phyloP scores from a whole-genome alignment of 306 rosid species.

The Cicer cuneatum region DNA sequence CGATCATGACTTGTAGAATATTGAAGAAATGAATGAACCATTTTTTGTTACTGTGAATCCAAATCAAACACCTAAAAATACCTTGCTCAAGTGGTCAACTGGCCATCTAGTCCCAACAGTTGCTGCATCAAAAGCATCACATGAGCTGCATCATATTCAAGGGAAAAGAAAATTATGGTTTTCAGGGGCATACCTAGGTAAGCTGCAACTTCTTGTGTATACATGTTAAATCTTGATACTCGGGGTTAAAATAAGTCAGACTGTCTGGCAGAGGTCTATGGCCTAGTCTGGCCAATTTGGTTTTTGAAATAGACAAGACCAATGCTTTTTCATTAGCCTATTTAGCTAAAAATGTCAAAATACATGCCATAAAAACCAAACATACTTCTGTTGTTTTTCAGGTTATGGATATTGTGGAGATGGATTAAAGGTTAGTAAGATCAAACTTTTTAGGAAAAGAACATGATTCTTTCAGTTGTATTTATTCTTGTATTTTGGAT shows the following conservation, averaged over 20 bases:
- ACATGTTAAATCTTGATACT: not conserved
- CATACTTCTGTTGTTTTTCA: conserved; percentile 46
- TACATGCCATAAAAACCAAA: not conserved
- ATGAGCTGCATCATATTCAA: conserved; percentile 70
- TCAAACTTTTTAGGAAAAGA: not conserved
- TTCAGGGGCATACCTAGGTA: conserved; percentile 83
- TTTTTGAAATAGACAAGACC: too few relatives aligned
- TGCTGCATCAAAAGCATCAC: conserved; percentile 74
- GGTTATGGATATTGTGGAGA: conserved; percentile 94
- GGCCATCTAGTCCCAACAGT: conserved; percentile 84
- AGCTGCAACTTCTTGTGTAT: conserved; percentile 28
- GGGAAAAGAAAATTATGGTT: conserved; percentile 90
- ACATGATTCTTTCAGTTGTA: too few relatives aligned
- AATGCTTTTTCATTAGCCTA: too few relatives aligned
- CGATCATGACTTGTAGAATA: conserved; percentile 61
- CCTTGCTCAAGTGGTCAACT: conserved; percentile 75
- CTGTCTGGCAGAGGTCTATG: too few relatives aligned
- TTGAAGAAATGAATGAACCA: conserved; percentile 62
- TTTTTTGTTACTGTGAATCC: conserved; percentile 87
- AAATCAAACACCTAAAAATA: conserved; percentile 60
- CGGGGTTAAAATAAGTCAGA: too few relatives aligned
- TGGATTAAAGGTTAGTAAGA: conserved; percentile 75
- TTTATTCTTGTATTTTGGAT: not conserved
- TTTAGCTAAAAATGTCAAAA: not conserved
- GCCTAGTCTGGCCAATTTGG: too few relatives aligned